phyloP scores from a whole-genome alignment of 139 green algal genomes.

The Tetraselmis chui region DNA sequence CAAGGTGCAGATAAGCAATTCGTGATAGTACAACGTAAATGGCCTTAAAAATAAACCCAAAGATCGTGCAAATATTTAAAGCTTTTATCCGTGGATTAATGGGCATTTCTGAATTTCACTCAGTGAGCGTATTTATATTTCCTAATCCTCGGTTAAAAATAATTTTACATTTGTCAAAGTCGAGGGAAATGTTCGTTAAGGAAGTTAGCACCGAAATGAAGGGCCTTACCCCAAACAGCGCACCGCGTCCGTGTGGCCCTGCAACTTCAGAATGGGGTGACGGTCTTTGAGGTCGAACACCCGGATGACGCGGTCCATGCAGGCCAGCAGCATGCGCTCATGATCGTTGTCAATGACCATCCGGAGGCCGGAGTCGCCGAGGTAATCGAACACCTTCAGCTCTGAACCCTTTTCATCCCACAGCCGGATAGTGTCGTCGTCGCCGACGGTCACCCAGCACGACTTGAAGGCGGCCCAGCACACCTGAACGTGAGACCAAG shows the following conservation, averaged over 20 bases:
- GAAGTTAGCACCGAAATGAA: no score
- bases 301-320: not conserved
- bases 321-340: not conserved
- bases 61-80: no score
- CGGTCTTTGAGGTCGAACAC: not conserved
- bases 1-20: no score
- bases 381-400: slow-evolving; percentile 39
- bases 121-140: no score
- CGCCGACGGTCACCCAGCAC: slow-evolving; percentile 55
- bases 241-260: not conserved
- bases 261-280: not conserved
- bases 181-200: no score
- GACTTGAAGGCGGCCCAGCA: slow-evolving; percentile 42
- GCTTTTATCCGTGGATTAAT: no score
- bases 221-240: not conserved
- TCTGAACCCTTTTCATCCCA: slow-evolving; percentile 42
- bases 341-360: not conserved
- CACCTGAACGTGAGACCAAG: slow-evolving; percentile 30
- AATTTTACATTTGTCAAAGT: no score
- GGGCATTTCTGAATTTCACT: no score
- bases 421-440: slow-evolving; percentile 61
- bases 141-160: no score
- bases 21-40: no score
- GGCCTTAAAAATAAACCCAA: no score
- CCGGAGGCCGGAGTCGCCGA: slow-evolving; percentile 14